phyloP scores from a whole-genome alignment of 2,329 filamentous ascomycete species.

The Sporothrix protearum region DNA sequence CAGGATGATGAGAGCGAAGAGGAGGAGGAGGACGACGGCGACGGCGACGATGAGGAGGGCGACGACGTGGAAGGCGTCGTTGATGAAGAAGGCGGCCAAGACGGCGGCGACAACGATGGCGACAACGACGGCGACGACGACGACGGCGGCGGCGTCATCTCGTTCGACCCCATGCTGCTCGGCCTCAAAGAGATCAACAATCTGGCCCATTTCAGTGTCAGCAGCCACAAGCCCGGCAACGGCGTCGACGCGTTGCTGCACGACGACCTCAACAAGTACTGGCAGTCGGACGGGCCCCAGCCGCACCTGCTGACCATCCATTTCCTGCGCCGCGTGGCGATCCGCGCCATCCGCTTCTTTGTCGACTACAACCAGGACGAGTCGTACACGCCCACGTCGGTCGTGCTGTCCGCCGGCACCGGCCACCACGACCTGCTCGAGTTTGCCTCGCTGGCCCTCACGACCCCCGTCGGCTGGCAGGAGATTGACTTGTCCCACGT shows the following conservation, averaged over 20 bases:
- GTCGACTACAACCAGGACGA: conserved; percentile 92
- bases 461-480: conserved; percentile 83
- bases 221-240: conserved; percentile 75
- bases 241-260: conserved; percentile 72
- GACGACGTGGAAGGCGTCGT: conserved; percentile 27
- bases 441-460: conserved; percentile 75
- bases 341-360: conserved; percentile 74
- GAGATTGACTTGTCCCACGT: conserved; percentile 64
- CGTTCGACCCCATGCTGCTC: conserved; percentile 51
- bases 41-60: conserved; percentile 21
- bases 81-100: too few relatives aligned
- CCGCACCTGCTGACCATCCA: conserved; percentile 76
- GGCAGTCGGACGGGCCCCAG: conserved; percentile 86
- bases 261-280: conserved; percentile 69
- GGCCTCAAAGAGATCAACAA: conserved; percentile 81
- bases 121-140: conserved; percentile 20
- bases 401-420: conserved; percentile 83
- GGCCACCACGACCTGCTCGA: conserved; percentile 88
- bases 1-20: conserved; percentile 28
- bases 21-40: conserved; percentile 24
- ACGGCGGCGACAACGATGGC: conserved; percentile 15
- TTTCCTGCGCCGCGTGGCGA: conserved; percentile 78
- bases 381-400: conserved; percentile 92
- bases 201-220: conserved; percentile 77
- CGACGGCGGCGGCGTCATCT: conserved; percentile 28